These are phyloP conservation scores for Psophocarpus tetragonolobus DNA, from an alignment of 306 rosid genomes.

Conservation along the genomic window DNA sequence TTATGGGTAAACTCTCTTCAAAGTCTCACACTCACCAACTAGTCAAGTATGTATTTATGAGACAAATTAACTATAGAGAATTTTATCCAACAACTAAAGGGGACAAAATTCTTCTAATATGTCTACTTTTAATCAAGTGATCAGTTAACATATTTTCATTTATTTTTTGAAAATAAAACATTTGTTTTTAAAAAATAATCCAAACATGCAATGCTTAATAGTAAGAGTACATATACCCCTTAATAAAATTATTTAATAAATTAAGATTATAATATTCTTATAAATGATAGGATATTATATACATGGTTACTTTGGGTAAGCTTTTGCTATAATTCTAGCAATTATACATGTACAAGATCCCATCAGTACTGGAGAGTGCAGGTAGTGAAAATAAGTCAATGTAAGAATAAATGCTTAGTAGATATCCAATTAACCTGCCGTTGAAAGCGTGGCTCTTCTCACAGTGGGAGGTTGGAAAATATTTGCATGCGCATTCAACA, in stretches of 20 bases:
- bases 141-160: neutral
- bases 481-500: conserved; percentile 13
- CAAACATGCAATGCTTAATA: neutral
- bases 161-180: neutral
- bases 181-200: neutral
- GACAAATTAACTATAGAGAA: neutral
- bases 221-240: neutral
- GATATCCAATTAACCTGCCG: neutral
- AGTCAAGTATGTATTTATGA: neutral
- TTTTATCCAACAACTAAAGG: neutral
- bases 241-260: neutral
- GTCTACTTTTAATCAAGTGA: too few relatives aligned
- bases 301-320: neutral
- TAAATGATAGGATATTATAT: neutral
- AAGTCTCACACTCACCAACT: neutral
- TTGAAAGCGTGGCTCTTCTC: neutral
- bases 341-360: neutral
- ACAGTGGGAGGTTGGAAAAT: conserved; percentile 36
- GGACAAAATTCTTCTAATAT: neutral
- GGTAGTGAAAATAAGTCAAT: conserved; percentile 21
- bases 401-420: neutral
- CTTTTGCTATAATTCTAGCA: neutral
- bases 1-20: neutral
- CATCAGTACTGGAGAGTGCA: neutral
- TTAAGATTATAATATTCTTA: neutral